Conservation (phyloP, 257 asterid genomes). For the Henckelia pumila region DNA sequence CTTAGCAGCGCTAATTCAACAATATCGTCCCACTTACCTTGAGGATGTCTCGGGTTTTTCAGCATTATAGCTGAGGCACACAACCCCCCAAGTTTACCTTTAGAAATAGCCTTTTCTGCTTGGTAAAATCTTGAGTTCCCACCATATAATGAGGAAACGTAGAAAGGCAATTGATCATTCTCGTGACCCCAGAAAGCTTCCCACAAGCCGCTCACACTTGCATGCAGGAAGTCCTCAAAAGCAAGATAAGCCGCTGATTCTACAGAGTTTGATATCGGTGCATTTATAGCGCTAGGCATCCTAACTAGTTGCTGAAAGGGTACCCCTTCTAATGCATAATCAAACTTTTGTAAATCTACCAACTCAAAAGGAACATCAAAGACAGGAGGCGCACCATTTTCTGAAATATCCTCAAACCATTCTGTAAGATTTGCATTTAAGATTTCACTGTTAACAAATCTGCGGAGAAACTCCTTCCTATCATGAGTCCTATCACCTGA, state of each 20-base stretch:
- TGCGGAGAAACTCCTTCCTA: conserved; percentile 74
- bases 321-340: conserved; percentile 87
- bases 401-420: conserved; percentile 61
- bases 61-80: conserved; percentile 91
- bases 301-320: conserved; percentile 85
- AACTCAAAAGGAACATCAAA: conserved; percentile 86
- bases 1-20: conserved; percentile 76
- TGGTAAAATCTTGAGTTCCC: conserved; percentile 70
- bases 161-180: conserved; percentile 66
- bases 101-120: conserved; percentile 84
- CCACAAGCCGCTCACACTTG: conserved; percentile 79
- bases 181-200: conserved; percentile 87
- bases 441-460: conserved; percentile 65
- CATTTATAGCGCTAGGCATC: conserved; percentile 86
- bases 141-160: conserved; percentile 61
- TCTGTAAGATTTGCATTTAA: conserved; percentile 46
- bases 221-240: conserved; percentile 86
- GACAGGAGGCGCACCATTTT: conserved; percentile 29
- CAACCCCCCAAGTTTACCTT: conserved; percentile 70
- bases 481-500: conserved; percentile 67
- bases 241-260: conserved; percentile 88
- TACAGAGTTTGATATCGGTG: conserved; percentile 58
- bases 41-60: conserved; percentile 95
- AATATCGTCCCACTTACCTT: conserved; percentile 96
- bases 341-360: conserved; percentile 92